Evolutionary conservation across 176 grass and related monocot genomes (phyloP), one percentile per base, ranked within the genome.

Genomic region (Microstegium vimineum): DNA sequence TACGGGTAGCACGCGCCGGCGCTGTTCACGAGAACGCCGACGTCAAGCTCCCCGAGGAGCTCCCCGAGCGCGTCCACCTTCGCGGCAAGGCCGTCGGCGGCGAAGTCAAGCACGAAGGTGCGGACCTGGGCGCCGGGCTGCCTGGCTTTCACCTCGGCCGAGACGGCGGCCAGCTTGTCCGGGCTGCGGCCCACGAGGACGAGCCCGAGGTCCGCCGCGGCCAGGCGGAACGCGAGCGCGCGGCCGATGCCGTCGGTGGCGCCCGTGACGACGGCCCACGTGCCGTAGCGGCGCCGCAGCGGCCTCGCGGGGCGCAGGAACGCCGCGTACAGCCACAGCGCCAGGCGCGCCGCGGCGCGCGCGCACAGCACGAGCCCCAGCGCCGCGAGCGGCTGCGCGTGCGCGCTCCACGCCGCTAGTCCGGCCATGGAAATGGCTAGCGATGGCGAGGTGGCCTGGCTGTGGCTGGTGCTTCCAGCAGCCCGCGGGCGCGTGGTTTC

Each of bases 211-310:
- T 76, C 93, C 2, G 46, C 52, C 2, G 72, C 86, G 41, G 90
- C 93, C 22, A 95, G 67, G 72, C 79, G 85, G 70, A 89, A 71
- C 5, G 90, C 85, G 4, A 96, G 49, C 15, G 90, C 86, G 73
- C 75, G 82, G 18, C 90, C 90, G 68, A 96, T 96, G 62, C 90
- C 93, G 75, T 91, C 88, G 13, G 90, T 92, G 71, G 93, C 85
- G 23, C 93, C 93, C 40, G 90, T 95, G 27, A 95, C 93, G 56
- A 92, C 77, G 25, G 93, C 93, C 93, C 93, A 95, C 4, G 83
- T 14, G 5, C 90, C 93, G 68, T 95, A 95, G 6, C 77, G 81
- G 14, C 42, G 30, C 13, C 77, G 93, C 51, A 95, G 93, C 47
- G 86, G 83, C 88, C 82, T 90, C n/a, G 30, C 75, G 1, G 93